Evolutionary conservation across 163 green algal species (phyloP).

Genomic region (Chloroidium sp.): DNA sequence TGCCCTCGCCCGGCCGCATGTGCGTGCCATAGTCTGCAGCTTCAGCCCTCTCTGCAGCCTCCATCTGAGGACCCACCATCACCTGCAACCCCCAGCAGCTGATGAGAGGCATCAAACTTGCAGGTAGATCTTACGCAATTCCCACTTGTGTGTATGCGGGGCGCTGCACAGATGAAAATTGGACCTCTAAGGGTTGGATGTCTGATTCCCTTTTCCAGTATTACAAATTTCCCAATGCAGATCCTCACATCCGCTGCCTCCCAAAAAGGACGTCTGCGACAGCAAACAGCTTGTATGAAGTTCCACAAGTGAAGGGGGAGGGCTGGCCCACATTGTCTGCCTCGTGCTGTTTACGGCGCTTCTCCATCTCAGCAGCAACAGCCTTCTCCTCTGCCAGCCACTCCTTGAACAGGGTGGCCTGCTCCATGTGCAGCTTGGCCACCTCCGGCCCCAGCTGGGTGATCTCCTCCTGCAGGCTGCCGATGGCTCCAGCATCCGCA

Average conservation of each 20-base stretch:
- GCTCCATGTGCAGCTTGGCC: slow-evolving; percentile 2
- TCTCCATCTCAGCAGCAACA: slow-evolving; percentile 26
- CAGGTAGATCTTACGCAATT: too few relatives aligned
- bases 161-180: neutral
- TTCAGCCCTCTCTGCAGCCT: slow-evolving; percentile 7
- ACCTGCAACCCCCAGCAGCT: slow-evolving; percentile 4
- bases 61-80: slow-evolving; percentile 44
- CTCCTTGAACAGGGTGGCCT: slow-evolving; percentile 9
- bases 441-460: slow-evolving; percentile 3
- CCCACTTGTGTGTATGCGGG: too few relatives aligned
- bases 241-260: neutral
- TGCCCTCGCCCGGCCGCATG: slow-evolving; percentile 70
- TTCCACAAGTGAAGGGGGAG: too few relatives aligned
- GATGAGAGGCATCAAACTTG: neutral
- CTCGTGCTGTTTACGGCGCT: slow-evolving; percentile 6
- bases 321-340: slow-evolving; percentile 5
- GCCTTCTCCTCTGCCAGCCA: slow-evolving; percentile 47
- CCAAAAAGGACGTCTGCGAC: neutral
- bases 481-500: neutral
- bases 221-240: neutral
- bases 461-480: slow-evolving; percentile 17
- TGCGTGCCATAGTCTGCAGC: slow-evolving; percentile 54
- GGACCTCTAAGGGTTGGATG: neutral
- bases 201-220: neutral
- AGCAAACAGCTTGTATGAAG: neutral